Conservation (phyloP, 2,329 filamentous ascomycete species). For the Aureobasidium sp. region DNA sequence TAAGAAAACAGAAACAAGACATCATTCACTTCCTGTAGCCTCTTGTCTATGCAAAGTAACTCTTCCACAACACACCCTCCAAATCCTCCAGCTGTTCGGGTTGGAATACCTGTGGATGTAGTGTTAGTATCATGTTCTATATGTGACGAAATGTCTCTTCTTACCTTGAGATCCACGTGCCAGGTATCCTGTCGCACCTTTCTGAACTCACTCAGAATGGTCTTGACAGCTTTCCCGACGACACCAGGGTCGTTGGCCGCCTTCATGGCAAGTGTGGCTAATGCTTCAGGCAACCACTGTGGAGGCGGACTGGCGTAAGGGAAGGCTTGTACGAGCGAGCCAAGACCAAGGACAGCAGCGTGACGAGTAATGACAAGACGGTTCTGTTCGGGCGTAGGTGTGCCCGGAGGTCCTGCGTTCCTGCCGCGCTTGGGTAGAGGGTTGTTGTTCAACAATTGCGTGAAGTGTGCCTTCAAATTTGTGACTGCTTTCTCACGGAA, state of each 20-base stretch:
- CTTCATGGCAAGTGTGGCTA: conserved; percentile 74
- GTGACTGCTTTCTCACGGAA: conserved; percentile 73
- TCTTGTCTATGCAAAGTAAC: conserved; percentile 71
- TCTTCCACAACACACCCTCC: conserved; percentile 98
- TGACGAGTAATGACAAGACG: conserved; percentile 75
- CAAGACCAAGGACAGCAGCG: conserved; percentile 83
- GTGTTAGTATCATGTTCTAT: too few species aligned
- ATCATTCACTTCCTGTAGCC: not conserved
- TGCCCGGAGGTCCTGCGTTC: conserved; percentile 36
- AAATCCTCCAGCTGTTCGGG: conserved; percentile 88
- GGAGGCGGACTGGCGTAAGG: conserved; percentile 92
- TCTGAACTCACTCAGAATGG: conserved; percentile 92
- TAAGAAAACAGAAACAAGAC: not conserved
- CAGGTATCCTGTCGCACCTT: conserved; percentile 99
- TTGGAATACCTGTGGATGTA: conserved; percentile 58
- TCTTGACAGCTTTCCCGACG: conserved; percentile 92
- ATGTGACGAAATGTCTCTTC: too few species aligned
- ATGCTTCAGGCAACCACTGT: conserved; percentile 83
- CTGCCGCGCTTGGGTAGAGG: conserved; percentile 66
- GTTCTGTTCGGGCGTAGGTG: conserved; percentile 63
- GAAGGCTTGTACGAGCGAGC: conserved; percentile 88
- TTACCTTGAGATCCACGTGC: conserved; percentile 94
- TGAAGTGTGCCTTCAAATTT: conserved; percentile 71
- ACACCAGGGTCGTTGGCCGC: conserved; percentile 85
- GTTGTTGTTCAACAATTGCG: conserved; percentile 66